Base-by-base conservation (phyloP, 2,329 filamentous ascomycete genomes). In the Coccinonectria pachysandricola region DNA sequence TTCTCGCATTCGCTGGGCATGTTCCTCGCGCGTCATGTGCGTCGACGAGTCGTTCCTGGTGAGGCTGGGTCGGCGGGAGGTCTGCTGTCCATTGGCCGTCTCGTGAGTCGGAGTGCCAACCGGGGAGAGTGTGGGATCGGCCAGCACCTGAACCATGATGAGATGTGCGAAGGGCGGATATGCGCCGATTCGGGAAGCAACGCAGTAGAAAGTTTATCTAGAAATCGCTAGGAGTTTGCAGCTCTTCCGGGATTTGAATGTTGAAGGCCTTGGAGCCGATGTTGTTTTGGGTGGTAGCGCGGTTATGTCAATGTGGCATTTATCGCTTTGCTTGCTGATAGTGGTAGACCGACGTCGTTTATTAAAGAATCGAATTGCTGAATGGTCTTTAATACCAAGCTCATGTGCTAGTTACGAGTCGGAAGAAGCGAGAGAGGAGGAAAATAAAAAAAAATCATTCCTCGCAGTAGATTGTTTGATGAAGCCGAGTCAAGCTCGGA, bases 11-110 rank as follows among this genome's bases (percentile, higher is more conserved):
- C 52, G 54, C 19, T 50, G 45, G 11, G 43, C 45, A 30, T 62
- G 54, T 27, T 66, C 63, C 31, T 66, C 61, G 15, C 54, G 46
- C 23, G 48, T 52, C 45, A 56, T 52, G 17, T 48, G 32, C 24
- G 5, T 8, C 6, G 42, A 34, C 8, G 40, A 40, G 21, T 46
- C 43, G 13, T 34, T 43, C 19, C 43, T 37, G 19, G 36, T 35
- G 22, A 43, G 32, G 22, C 26, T 36, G 24, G 40, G 39, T 32
- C 46, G 30, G 32, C 33, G 45, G n/a, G n/a, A n/a, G 30, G 22
- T 27, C 11, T 33, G 32, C 22, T 34, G 21, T 11, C 36, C 38
- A 32, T 50, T 39, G 13, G 32, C 28, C 12, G 33, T 27, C 22
- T 51, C 48, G 12, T 43, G 35, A 21, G 32, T 32, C 7, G 40